Percentiles rank a stretch among this genome's conserved stretches.
These are phyloP conservation scores for Cenchrus fungigraminus DNA, from an alignment of 176 grass and related monocot genomes.

Conservation along the genomic window DNA sequence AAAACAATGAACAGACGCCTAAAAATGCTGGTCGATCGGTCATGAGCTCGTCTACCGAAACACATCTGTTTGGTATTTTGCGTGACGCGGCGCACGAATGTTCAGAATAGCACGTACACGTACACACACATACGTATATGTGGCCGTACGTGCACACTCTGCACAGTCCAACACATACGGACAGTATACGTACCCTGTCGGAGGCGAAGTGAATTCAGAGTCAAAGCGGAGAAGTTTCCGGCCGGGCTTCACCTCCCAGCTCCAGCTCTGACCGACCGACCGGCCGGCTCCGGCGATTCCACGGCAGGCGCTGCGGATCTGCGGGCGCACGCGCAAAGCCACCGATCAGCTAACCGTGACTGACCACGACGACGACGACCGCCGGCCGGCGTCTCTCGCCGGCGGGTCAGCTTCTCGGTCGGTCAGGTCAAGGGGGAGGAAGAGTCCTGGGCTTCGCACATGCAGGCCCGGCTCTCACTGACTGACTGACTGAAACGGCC, in stretches of 20 bases:
- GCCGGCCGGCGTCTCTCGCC: background rate
- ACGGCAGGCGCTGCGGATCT: background rate
- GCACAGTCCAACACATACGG: background rate
- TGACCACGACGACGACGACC: constrained; percentile 1
- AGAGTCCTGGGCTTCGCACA: background rate
- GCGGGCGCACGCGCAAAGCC: background rate
- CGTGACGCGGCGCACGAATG: background rate
- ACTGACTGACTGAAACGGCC: background rate
- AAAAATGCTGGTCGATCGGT: no score
- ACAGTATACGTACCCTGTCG: background rate
- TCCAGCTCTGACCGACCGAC: background rate
- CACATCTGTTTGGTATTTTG: no score
- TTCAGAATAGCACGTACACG: background rate
- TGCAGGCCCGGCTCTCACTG: background rate
- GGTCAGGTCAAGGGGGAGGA: background rate
- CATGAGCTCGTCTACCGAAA: no score
- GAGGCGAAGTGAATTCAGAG: background rate
- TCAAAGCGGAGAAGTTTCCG: constrained; percentile 10
- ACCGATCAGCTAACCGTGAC: background rate
- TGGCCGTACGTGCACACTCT: background rate
- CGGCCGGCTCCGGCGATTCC: background rate
- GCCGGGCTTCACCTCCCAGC: background rate
- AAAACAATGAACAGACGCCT: no score
- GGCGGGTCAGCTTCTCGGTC: background rate
- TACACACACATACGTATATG: background rate